A percentile compares a stretch with the other conserved stretches of the same genome.
phyloP scores from a whole-genome alignment of 768 basidiomycete genomes.

The Mycena vulgaris region DNA sequence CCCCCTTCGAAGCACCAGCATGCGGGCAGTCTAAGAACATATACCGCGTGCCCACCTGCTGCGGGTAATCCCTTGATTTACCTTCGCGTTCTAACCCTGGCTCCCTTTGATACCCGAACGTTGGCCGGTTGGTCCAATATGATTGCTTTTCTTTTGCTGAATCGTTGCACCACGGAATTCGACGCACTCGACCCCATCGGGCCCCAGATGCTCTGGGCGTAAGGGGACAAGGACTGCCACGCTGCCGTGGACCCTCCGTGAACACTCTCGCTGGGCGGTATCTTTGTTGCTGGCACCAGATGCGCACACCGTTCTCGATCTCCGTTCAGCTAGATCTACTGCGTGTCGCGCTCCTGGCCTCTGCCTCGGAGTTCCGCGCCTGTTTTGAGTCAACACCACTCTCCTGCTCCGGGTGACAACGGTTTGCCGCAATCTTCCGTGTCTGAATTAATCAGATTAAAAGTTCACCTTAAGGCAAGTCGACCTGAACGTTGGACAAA shows the following conservation, averaged over 20 bases:
- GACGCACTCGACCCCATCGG: background rate
- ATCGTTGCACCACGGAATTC: background rate
- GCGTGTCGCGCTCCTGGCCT: background rate
- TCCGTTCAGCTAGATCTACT: background rate
- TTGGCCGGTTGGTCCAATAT: conserved; percentile 1
- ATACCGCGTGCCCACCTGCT: background rate
- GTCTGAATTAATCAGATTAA: background rate
- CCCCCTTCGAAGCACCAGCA: background rate
- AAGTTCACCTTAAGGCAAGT: background rate
- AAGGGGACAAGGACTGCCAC: background rate
- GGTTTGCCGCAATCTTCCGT: background rate
- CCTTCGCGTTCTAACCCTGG: background rate
- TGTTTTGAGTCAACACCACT: background rate
- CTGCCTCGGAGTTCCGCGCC: background rate
- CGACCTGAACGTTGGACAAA: background rate
- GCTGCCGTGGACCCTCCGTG: background rate
- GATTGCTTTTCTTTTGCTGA: conserved; percentile 1
- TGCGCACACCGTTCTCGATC: background rate
- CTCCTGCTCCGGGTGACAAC: background rate
- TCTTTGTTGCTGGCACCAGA: background rate
- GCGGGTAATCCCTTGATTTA: conserved; percentile 1
- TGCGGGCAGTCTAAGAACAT: background rate
- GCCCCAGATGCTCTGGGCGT: background rate
- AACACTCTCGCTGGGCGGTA: conserved; percentile 4
- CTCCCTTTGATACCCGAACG: conserved; percentile 1